Base-by-base conservation (phyloP, 805 yeast genomes). In the Spathaspora boniae region DNA sequence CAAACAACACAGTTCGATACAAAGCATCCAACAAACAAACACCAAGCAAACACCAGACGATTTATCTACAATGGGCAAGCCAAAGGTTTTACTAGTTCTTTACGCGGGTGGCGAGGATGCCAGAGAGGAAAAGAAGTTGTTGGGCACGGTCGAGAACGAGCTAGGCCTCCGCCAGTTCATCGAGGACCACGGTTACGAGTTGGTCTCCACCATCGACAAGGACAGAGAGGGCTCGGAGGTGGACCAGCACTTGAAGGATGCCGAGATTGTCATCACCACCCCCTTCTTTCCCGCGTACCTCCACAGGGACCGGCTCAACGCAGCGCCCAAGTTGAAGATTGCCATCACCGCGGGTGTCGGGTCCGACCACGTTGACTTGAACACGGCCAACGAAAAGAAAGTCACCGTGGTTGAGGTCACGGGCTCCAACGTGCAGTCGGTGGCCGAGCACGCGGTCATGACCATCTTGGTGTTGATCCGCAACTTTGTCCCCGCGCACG, bases 321-420 rank as follows among this genome's bases (percentile, higher is more conserved):
- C 74, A 52, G 89, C 91, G 22, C 78, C 79, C 56, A 82, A 80
- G 35, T 71, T 84, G 60, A 82, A 82, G 65, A 53, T 81, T 34
- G 66, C 80, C 41, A 70, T 82, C 47, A 84, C 89, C 32, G 94
- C 94, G 7, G 94, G 93, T 48, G 88, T 84, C 41, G 94, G 94
- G 9, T 80, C 87, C 15, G 93, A 84, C 56, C 93, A 84, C 60
- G 70, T 83, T 43, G 91, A 83, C 52, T 69, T 84, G 49, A 72
- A 72, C 46, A 83, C 83, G 48, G 79, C 86, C 45, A 75, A 78
- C 47, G 78, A 74, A 45, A 65, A 66, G 41, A 72, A 76, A 43
- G 75, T 84, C 51, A 70, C 82, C 12, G 93, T 84, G 14, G 66
- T 78, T 33, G 93, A 84, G 62, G 93, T 84, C 36, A 84, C 94